A percentile compares a stretch with the other conserved stretches of the same genome.
phyloP scores from a whole-genome alignment of 345 rosid species.

The rapeseed (Brassica napus) region DNA sequence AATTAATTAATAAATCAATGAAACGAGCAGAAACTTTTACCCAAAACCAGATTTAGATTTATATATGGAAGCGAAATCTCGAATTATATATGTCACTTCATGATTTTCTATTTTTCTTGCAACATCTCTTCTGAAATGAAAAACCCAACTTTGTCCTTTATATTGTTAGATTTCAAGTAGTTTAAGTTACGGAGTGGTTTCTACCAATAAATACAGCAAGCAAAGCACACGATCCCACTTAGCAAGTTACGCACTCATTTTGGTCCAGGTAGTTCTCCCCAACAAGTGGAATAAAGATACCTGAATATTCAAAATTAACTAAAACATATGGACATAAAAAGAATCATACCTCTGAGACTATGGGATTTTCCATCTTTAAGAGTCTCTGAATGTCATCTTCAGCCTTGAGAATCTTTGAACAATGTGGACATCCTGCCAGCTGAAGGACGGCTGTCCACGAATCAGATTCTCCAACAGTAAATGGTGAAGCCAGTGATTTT shows the following conservation, averaged over 20 bases:
- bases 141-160: neutral
- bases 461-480: conserved; percentile 51
- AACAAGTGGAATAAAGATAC: neutral
- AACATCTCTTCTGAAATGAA: conserved; percentile 18
- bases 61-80: neutral
- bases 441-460: conserved; percentile 68
- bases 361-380: conserved; percentile 49
- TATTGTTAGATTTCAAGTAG: conserved; percentile 6
- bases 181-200: conserved; percentile 14
- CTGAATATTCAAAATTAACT: conserved; percentile 15
- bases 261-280: conserved; percentile 4
- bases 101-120: conserved; percentile 9
- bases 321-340: conserved; percentile 4
- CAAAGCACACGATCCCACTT: neutral
- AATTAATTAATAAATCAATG: neutral
- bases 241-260: conserved; percentile 8
- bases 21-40: neutral
- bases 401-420: conserved; percentile 65
- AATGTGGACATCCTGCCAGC: conserved; percentile 70
- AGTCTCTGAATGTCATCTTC: conserved; percentile 53
- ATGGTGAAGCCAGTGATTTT: conserved; percentile 54
- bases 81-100: neutral
- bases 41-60: neutral
- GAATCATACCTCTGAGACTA: conserved; percentile 61
- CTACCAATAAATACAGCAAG: conserved; percentile 6